Evolutionary conservation across 2,329 filamentous ascomycete species (phyloP), one percentile per base, ranked within the genome.

Genomic region (Esteya vermicola): DNA sequence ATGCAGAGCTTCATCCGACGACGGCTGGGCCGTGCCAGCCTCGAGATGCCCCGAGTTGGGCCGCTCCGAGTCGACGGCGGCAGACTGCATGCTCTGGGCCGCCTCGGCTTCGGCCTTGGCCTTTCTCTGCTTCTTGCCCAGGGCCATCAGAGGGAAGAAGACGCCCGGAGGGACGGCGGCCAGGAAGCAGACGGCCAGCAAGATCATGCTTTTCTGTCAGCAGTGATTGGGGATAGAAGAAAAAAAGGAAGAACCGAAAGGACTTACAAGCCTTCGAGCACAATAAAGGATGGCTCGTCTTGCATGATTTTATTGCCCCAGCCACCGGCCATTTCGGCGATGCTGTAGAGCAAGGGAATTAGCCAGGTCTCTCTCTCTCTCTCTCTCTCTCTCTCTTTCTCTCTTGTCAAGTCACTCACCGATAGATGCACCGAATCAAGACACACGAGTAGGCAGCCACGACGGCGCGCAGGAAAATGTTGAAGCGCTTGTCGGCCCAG

Each of bases 221-320:
- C 4, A 12, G 18, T 2, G 22, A 21, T 16, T 12, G 25, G 4
- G 18, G 21, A 38, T 3, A 34, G 26, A 20, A n/a, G 12, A 22
- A 21, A 13, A 13, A 2, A 12, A 33, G 27, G 28, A 9, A 16
- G 18, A 8, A 3, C 6, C 22, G 18, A 23, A 14, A 25, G 26
- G 14, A 54, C 57, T 54, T 43, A 70, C 65, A 63, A 62, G 45
- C 64, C 61, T 48, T 79, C 75, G 30, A 78, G 62, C 12, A 71
- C 64, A 43, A 76, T 63, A 49, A 78, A 79, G 16, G 66, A 68
- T 33, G 62, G 58, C 58, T 79, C 61, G 54, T 78, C 65, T 47
- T 74, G 70, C 72, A 79, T 78, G 52, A 78, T 70, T 14, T 61
- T 51, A 56, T 75, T 77, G 9, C 69, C 70, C 73, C 74, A 80